A percentile compares a stretch with the other conserved stretches of the same genome.
phyloP scores from a whole-genome alignment of 305 asterid genomes.

The Fraxinus paxiana region DNA sequence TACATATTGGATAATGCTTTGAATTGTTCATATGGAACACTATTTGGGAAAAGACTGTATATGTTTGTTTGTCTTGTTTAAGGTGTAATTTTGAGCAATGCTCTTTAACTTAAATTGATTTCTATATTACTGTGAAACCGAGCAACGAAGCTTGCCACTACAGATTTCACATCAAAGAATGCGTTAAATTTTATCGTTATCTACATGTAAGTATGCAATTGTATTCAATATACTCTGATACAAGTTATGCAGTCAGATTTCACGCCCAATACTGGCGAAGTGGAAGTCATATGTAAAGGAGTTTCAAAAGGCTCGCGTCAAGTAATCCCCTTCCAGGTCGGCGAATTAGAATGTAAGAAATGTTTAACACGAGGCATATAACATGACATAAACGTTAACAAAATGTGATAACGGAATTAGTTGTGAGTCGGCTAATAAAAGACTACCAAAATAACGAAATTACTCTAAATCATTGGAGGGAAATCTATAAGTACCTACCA shows the following conservation, averaged over 20 bases:
- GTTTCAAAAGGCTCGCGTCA: background rate
- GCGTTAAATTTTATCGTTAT: background rate
- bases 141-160: background rate
- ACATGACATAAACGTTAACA: background rate
- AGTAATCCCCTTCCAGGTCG: background rate
- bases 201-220: background rate
- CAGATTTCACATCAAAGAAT: too few species aligned
- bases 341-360: background rate
- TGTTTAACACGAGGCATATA: background rate
- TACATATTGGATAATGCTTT: background rate
- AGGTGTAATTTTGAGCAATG: background rate
- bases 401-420: background rate
- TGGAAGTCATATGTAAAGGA: background rate
- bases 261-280: background rate
- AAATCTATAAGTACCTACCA: too few species aligned
- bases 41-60: background rate
- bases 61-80: background rate
- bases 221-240: background rate
- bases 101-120: background rate
- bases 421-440: background rate
- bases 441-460: background rate
- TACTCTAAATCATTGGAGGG: background rate
- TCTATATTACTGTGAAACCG: background rate
- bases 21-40: background rate
- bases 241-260: background rate